A percentile compares a stretch with the other conserved stretches of the same genome.
phyloP scores from a whole-genome alignment of 768 basidiomycete genomes.

The Tricholoma flavovirens region DNA sequence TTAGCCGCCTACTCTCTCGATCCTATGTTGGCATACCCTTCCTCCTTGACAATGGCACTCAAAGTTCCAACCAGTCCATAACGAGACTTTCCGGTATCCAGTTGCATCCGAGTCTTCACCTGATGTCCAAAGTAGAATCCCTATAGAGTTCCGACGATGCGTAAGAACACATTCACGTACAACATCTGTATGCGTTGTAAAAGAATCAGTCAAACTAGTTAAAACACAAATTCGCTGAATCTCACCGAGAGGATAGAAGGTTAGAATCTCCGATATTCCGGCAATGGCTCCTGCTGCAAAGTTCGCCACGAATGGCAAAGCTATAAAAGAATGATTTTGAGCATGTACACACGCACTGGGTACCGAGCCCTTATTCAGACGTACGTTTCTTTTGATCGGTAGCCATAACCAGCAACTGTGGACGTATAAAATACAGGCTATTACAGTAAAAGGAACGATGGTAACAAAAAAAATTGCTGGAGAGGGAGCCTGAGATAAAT shows the following conservation, averaged over 20 bases:
- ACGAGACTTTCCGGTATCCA: slow-evolving; percentile 77
- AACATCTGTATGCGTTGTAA: slow-evolving; percentile 55
- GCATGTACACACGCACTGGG: neutral
- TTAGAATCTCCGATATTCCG: slow-evolving; percentile 78
- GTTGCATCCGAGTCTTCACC: slow-evolving; percentile 98
- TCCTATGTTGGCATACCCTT: slow-evolving; percentile 60
- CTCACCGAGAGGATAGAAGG: slow-evolving; percentile 85
- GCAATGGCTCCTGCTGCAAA: slow-evolving; percentile 96
- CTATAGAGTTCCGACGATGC: slow-evolving; percentile 7
- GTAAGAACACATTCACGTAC: slow-evolving; percentile 40
- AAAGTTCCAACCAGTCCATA: slow-evolving; percentile 82
- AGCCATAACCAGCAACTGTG: slow-evolving; percentile 14
- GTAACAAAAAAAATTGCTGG: neutral
- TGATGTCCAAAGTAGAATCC: slow-evolving; percentile 22
- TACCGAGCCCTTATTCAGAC: slow-evolving; percentile 1
- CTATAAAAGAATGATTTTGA: slow-evolving; percentile 30
- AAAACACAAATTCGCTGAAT: neutral
- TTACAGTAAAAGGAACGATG: neutral
- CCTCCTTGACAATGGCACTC: slow-evolving; percentile 74
- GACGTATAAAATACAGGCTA: neutral
- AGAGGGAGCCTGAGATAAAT: neutral
- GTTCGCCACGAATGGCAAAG: slow-evolving; percentile 81
- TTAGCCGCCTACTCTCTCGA: slow-evolving; percentile 13
- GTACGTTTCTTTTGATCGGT: slow-evolving; percentile 28
- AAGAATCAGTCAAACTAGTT: neutral